Evolutionary conservation across 2,329 filamentous ascomycete genomes (phyloP).

Genomic region (Dothistroma pini): DNA sequence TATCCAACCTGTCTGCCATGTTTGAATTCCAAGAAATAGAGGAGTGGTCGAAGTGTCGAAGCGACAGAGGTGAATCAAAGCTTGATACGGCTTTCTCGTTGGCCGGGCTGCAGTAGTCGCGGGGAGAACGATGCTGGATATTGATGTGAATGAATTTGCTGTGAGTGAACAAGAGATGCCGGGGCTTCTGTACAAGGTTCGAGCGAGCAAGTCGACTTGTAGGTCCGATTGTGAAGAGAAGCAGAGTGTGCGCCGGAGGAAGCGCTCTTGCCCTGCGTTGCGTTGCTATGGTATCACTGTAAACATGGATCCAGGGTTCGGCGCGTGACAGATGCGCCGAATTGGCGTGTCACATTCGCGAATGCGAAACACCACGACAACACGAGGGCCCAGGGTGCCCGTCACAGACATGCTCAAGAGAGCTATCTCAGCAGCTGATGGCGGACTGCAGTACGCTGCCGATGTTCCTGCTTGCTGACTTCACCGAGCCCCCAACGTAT

Average conservation of each 20-base stretch:
- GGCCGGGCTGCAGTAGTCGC: not conserved
- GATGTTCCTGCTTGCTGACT: slow-evolving; percentile 3
- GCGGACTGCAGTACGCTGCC: too few relatives aligned
- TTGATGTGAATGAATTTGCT: not conserved
- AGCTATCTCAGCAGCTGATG: too few relatives aligned
- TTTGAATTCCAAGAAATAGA: slow-evolving; percentile 3
- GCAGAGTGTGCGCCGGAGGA: not conserved
- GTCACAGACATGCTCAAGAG: too few relatives aligned
- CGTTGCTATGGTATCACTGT: not conserved
- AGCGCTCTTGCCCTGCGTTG: not conserved
- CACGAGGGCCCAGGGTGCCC: too few relatives aligned
- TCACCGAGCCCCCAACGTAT: too few relatives aligned
- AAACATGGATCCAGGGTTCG: not conserved
- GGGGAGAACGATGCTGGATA: not conserved
- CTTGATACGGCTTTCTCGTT: not conserved
- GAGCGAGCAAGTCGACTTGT: not conserved
- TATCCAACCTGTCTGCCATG: slow-evolving; percentile 33
- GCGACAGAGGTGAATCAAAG: not conserved
- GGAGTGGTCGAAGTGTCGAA: not conserved
- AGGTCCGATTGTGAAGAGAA: not conserved
- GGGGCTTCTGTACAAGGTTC: not conserved
- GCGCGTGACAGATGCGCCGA: not conserved
- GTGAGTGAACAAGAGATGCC: slow-evolving; percentile 2
- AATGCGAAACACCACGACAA: too few relatives aligned
- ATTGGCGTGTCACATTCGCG: not conserved